Conservation (phyloP, 2,329 filamentous ascomycete genomes). For the Coniella lustricola region DNA sequence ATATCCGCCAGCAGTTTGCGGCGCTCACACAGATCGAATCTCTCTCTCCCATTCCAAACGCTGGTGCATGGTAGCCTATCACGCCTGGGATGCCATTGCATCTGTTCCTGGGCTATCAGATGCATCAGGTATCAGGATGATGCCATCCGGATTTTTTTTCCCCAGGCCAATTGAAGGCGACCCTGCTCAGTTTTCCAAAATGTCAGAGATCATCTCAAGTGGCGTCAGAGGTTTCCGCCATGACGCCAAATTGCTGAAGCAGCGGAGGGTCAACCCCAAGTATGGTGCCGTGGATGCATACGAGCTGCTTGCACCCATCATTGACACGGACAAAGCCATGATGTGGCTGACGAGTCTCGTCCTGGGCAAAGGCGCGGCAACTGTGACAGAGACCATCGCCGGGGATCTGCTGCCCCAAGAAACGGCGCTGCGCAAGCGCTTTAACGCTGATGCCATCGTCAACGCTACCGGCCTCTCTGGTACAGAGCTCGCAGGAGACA, state of each 20-base stretch:
- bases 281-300: slow-evolving; percentile 36
- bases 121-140: slow-evolving; percentile 31
- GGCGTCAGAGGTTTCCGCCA: slow-evolving; percentile 32
- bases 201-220: slow-evolving; percentile 32
- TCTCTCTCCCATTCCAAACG: slow-evolving; percentile 32
- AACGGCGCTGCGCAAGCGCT: slow-evolving; percentile 25
- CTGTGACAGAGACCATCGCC: slow-evolving; percentile 31
- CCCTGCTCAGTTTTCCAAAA: slow-evolving; percentile 28
- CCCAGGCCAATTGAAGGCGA: slow-evolving; percentile 27
- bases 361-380: slow-evolving; percentile 31
- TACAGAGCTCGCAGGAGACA: slow-evolving; percentile 30
- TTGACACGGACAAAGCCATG: slow-evolving; percentile 39
- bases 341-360: slow-evolving; percentile 34
- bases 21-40: slow-evolving; percentile 33
- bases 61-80: slow-evolving; percentile 35
- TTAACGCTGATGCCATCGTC: slow-evolving; percentile 34
- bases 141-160: slow-evolving; percentile 34
- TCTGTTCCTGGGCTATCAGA: slow-evolving; percentile 24
- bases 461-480: slow-evolving; percentile 35
- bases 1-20: slow-evolving; percentile 37
- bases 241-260: slow-evolving; percentile 28
- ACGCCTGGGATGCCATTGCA: slow-evolving; percentile 34
- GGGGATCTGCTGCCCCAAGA: slow-evolving; percentile 30
- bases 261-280: slow-evolving; percentile 25
- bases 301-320: slow-evolving; percentile 36